Evolutionary conservation across 768 basidiomycete species (phyloP).

Genomic region (Artomyces pyxidatus): DNA sequence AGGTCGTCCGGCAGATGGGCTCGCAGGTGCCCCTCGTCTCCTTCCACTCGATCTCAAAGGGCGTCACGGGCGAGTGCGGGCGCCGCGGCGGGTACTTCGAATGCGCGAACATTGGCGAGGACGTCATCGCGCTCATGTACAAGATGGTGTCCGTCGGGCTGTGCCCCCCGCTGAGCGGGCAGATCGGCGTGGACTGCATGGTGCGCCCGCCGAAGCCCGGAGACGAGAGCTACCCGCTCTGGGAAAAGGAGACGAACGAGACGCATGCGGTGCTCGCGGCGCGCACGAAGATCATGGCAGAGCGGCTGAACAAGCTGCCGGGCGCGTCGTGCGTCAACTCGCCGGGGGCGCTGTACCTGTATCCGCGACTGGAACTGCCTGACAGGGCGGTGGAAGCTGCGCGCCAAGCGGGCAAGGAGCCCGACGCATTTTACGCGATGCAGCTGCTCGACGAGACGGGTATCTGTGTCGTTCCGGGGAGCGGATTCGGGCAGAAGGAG

Average conservation of each 20-base stretch:
- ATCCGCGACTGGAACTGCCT: conserved; percentile 74
- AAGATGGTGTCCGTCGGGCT: conserved; percentile 92
- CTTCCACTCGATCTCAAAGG: conserved; percentile 98
- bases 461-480: conserved; percentile 90
- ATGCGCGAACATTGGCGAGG: conserved; percentile 69
- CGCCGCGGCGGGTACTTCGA: conserved; percentile 98
- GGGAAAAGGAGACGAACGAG: conserved; percentile 74
- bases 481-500: conserved; percentile 89
- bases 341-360: conserved; percentile 91
- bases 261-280: conserved; percentile 69
- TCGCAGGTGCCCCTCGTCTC: conserved; percentile 82
- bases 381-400: conserved; percentile 69
- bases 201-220: conserved; percentile 82
- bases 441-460: conserved; percentile 81
- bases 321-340: conserved; percentile 89
- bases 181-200: conserved; percentile 91
- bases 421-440: conserved; percentile 87
- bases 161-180: conserved; percentile 85
- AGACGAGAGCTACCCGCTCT: conserved; percentile 67
- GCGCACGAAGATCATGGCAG: conserved; percentile 67
- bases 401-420: conserved; percentile 58
- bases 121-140: conserved; percentile 82
- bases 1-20: conserved; percentile 57
- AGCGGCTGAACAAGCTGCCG: conserved; percentile 69
- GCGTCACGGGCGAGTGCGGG: conserved; percentile 93